A percentile compares a stretch with the other conserved stretches of the same genome.
Evolutionary conservation across 176 grass and related monocot genomes (phyloP).

Genomic region (maize (Zea mays)): Zm-B73-REFERENCE-NAM-5.0 NC_050098.1:1397501-1398000

Average conservation of each 20-base stretch:
- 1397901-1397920: too few relatives aligned
- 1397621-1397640: neutral
- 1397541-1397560: neutral
- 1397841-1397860: too few relatives aligned
- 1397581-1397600: neutral
- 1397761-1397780: too few relatives aligned
- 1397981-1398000: too few relatives aligned
- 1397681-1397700: neutral
- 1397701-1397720: neutral
- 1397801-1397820: too few relatives aligned
- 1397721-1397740: neutral
- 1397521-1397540: neutral
- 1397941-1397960: too few relatives aligned
- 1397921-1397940: too few relatives aligned
- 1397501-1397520: neutral
- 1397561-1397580: neutral
- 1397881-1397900: too few relatives aligned
- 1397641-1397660: slow-evolving; percentile 12
- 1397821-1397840: too few relatives aligned
- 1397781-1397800: too few relatives aligned
- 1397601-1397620: neutral
- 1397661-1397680: slow-evolving; percentile 5
- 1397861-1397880: too few relatives aligned
- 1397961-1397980: too few relatives aligned
- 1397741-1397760: neutral